Conservation (phyloP, 345 rosid genomes). For the Carallia brachiata region DNA sequence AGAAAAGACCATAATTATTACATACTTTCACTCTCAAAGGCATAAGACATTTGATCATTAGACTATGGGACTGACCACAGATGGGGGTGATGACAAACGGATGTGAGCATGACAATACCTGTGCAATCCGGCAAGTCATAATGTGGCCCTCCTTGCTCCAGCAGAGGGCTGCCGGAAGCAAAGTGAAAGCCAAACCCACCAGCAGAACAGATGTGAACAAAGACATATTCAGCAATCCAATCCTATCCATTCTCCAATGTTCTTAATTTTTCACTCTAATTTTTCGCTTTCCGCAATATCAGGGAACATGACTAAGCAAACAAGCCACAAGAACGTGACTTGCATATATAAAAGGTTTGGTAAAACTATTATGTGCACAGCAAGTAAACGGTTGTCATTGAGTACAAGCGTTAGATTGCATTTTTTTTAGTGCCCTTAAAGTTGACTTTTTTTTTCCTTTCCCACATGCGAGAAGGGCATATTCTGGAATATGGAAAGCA, state of each 20-base stretch:
- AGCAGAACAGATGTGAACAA: constrained; percentile 26
- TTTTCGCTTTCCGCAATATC: constrained; percentile 5
- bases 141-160: constrained; percentile 98
- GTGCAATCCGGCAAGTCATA: constrained; percentile 83
- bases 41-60: not conserved
- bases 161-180: constrained; percentile 40
- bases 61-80: not conserved
- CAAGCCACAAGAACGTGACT: constrained; percentile 16
- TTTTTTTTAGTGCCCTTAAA: constrained; percentile 17
- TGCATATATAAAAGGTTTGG: constrained; percentile 8
- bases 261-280: not conserved
- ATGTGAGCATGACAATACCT: constrained; percentile 37
- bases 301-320: constrained; percentile 7
- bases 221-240: constrained; percentile 18
- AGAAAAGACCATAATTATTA: too few species aligned
- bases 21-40: not conserved
- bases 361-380: constrained; percentile 3
- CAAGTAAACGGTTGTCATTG: constrained; percentile 35
- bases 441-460: constrained; percentile 12
- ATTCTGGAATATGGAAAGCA: constrained; percentile 28
- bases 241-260: constrained; percentile 25
- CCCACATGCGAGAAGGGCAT: constrained; percentile 33
- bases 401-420: constrained; percentile 54
- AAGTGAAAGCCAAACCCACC: constrained; percentile 29
- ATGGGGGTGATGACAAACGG: not conserved